A percentile compares a stretch with the other conserved stretches of the same genome.
Conservation (phyloP, 208 protist species). For the Eutreptiella sp. region DNA sequence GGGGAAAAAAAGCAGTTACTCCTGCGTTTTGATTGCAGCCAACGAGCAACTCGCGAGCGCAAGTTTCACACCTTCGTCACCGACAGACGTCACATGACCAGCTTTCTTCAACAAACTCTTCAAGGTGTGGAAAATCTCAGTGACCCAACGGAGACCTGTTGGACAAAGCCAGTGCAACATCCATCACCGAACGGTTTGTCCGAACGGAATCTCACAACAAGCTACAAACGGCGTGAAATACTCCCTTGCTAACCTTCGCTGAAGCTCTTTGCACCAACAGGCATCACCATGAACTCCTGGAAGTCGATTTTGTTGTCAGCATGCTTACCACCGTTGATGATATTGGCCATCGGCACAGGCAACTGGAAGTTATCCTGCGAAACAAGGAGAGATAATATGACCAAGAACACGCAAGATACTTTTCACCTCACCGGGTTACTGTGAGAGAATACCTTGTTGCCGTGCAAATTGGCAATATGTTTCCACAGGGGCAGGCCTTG, state of each 20-base stretch:
- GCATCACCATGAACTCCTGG: constrained; percentile 98
- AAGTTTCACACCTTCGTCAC: constrained; percentile 99
- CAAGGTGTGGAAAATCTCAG: constrained; percentile 96
- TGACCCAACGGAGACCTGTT: constrained; percentile 88
- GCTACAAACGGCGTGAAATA: too few species aligned
- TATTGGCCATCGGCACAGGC: constrained; percentile 95
- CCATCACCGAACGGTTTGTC: too few species aligned
- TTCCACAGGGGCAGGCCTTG: constrained; percentile 90
- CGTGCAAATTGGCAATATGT: constrained; percentile 86
- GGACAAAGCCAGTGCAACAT: too few species aligned
- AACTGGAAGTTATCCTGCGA: constrained; percentile 61
- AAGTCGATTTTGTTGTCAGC: constrained; percentile 90
- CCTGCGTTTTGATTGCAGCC: too few species aligned
- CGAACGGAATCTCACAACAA: too few species aligned
- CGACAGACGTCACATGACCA: constrained; percentile 86
- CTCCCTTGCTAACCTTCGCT: too few species aligned
- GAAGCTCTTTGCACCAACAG: constrained; percentile 87
- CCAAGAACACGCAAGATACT: too few species aligned
- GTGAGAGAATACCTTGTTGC: too few species aligned
- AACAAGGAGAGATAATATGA: too few species aligned
- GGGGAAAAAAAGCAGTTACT: too few species aligned
- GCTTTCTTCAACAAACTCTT: constrained; percentile 93
- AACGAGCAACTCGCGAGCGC: too few species aligned
- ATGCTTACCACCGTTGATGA: constrained; percentile 99
- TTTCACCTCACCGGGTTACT: too few species aligned